Evolutionary conservation across 2,329 filamentous ascomycete species (phyloP).

Genomic region (Metarhizium rileyi): DNA sequence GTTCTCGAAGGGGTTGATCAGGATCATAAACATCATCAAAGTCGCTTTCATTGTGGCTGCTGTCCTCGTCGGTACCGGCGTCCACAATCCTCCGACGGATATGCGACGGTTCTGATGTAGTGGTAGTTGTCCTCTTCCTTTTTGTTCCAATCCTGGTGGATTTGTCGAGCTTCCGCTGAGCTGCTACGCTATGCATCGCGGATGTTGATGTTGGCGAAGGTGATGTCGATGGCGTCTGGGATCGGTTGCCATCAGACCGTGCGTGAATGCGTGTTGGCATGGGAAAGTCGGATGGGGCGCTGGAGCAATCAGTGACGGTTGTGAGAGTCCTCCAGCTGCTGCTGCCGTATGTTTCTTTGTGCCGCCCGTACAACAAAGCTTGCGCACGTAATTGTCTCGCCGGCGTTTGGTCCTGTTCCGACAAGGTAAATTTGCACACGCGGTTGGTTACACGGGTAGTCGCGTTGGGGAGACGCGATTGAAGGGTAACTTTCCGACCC

Average conservation of each 20-base stretch:
- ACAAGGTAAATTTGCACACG: too few species aligned
- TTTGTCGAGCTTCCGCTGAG: conserved; percentile 16
- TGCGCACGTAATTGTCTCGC: background rate
- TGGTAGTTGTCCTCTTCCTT: conserved; percentile 21
- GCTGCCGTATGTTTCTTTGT: background rate
- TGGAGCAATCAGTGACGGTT: background rate
- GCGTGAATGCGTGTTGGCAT: conserved; percentile 19
- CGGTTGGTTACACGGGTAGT: background rate
- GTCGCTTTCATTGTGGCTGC: conserved; percentile 8
- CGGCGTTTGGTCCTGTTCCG: background rate
- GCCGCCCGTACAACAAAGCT: background rate
- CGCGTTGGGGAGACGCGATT: background rate
- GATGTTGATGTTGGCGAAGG: conserved; percentile 10
- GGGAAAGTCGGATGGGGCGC: background rate
- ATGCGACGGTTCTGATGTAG: conserved; percentile 13
- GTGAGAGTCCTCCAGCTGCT: background rate
- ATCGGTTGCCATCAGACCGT: conserved; percentile 8
- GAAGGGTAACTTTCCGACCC: background rate
- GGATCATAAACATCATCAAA: conserved; percentile 59
- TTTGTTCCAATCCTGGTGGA: conserved; percentile 18
- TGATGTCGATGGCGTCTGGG: conserved; percentile 13
- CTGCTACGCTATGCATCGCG: conserved; percentile 13
- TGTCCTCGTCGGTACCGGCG: conserved; percentile 9
- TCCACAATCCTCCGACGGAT: conserved; percentile 11
- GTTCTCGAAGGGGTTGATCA: conserved; percentile 66